Conservation (phyloP, 2,329 filamentous ascomycete species). For the Hypomyces rosellus region DNA sequence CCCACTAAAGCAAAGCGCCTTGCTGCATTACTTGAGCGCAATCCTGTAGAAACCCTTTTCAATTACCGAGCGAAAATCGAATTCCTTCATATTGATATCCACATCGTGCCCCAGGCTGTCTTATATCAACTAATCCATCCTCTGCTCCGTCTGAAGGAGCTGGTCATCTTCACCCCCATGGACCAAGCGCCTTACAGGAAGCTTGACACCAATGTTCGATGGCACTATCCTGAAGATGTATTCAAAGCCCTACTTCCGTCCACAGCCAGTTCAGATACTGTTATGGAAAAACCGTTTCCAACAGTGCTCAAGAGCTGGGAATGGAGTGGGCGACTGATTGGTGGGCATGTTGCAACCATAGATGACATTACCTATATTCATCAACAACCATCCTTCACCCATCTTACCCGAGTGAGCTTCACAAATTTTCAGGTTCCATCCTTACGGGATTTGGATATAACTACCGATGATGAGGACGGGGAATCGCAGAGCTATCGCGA, state of each 20-base stretch:
- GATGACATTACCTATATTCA: constrained; percentile 49
- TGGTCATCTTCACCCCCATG: constrained; percentile 65
- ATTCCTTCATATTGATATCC: constrained; percentile 62
- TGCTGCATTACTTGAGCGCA: constrained; percentile 47
- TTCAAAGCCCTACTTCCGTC: constrained; percentile 55
- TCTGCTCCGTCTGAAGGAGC: constrained; percentile 59
- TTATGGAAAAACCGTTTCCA: constrained; percentile 24
- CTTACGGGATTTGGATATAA: constrained; percentile 31
- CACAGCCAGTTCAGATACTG: constrained; percentile 34
- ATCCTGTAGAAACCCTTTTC: constrained; percentile 41
- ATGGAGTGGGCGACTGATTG: constrained; percentile 53
- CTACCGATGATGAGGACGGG: constrained; percentile 23
- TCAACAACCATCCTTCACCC: constrained; percentile 47
- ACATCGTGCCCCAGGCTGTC: constrained; percentile 45
- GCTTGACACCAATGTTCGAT: constrained; percentile 52
- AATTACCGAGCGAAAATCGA: constrained; percentile 69
- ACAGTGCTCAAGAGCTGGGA: constrained; percentile 49
- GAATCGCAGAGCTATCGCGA: constrained; percentile 29
- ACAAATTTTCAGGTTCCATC: constrained; percentile 58
- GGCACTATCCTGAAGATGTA: constrained; percentile 62
- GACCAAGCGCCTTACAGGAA: constrained; percentile 62
- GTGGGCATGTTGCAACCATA: constrained; percentile 38
- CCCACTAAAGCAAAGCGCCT: constrained; percentile 39
- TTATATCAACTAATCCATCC: constrained; percentile 52
- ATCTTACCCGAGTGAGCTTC: constrained; percentile 51